Evolutionary conservation across 129 eudicot genomes (phyloP), one percentile per base, ranked within the genome.

Genomic region (Cynara cardunculus): DNA sequence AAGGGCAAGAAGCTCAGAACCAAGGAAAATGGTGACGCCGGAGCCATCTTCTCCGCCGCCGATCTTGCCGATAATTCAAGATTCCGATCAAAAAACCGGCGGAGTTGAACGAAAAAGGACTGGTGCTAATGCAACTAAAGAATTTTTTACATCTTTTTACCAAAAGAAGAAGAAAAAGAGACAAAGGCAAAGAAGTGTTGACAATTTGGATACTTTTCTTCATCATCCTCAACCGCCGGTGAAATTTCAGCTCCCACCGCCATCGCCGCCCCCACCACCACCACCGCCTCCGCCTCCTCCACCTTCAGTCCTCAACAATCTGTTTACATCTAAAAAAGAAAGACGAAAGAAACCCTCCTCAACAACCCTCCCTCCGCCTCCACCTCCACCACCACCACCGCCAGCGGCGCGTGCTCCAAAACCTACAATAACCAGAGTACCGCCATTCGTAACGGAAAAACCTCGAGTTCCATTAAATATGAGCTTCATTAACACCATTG

Each of bases 101-200:
- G 67, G 64, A 25, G 16, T 39, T 18, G 89, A 85, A 31, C 80
- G 88, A 80, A 90, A 86, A 71, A 83, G 83, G 49, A 78, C 88
- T 10, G 86, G 86, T 3, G 84, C 79, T 22, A 84, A 76, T 72
- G 87, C 91, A 18, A 89, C 92, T 3, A 92, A 90, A 75, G 96
- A 87, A 25, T 91, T 91, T 32, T 72, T 90, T 34, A 85, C 89
- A 30, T 86, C 94, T 34, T 84, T 91, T 4, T 86, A 89, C 78
- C 82, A 72, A 44, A 88, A 82, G 46, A 86, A 88, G 75, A 92
- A 86, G 91, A 94, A 94, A 82, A 94, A 79, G 53, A 90, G 87
- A 72, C 94, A 81, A 46, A 89, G 92, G 67, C 89, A 86, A 61
- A 89, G 80, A 71, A 92, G 99, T 68, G 80, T 82, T 1, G 99